Evolutionary conservation across 2,329 filamentous ascomycete species (phyloP).

Genomic region (Trichophyton simii): DNA sequence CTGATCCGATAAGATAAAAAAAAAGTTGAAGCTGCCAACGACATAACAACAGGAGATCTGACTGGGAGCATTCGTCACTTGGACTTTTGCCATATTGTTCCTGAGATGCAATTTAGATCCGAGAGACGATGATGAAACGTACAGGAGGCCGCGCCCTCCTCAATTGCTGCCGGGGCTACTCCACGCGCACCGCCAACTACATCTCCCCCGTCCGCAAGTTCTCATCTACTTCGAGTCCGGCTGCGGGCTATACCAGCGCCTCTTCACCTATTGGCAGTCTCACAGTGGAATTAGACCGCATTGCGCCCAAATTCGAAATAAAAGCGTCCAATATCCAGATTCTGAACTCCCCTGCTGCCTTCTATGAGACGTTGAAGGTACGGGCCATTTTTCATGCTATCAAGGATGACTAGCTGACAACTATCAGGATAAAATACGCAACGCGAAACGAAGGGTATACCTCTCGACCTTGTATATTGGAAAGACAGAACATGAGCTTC

Average conservation of each 20-base stretch:
- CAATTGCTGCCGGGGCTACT: conserved; percentile 20
- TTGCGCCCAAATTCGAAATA: conserved; percentile 84
- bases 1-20: conserved; percentile 8
- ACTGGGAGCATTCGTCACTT: background rate
- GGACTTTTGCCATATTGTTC: background rate
- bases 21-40: background rate
- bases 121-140: conserved; percentile 26
- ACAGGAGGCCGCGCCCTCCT: conserved; percentile 28
- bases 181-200: conserved; percentile 21
- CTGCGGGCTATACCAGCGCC: conserved; percentile 17
- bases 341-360: conserved; percentile 67
- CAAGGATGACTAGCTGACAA: conserved; percentile 12
- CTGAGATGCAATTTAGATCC: background rate
- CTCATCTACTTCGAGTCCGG: conserved; percentile 22
- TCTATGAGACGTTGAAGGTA: conserved; percentile 85
- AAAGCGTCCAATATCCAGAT: conserved; percentile 68
- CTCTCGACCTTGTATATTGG: conserved; percentile 96
- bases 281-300: conserved; percentile 66
- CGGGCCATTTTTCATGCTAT: background rate
- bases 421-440: conserved; percentile 61
- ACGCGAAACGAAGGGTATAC: conserved; percentile 69
- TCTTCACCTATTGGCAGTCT: conserved; percentile 45
- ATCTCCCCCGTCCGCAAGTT: conserved; percentile 27
- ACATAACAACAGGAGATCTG: background rate
- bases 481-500: conserved; percentile 79